Conservation (phyloP, 202 grass and related monocot species). For the Cymbopogon flexuosus region DNA sequence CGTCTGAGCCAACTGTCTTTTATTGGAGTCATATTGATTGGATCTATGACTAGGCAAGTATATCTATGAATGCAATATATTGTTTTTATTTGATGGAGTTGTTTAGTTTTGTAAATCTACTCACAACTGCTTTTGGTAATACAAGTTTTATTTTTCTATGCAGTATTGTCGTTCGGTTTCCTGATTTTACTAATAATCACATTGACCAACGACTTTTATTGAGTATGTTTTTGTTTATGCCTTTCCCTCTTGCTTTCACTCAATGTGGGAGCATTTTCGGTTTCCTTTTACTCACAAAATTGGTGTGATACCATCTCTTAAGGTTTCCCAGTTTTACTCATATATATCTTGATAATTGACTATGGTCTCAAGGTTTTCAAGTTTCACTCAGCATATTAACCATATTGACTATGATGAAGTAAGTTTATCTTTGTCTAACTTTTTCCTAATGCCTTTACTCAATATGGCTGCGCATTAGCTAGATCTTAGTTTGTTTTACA, state of each 20-base stretch:
- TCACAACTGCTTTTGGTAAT: background rate
- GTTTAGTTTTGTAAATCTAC: background rate
- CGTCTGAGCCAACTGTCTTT: background rate
- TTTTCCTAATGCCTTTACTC: too few relatives aligned
- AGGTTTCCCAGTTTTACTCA: background rate
- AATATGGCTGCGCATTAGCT: background rate
- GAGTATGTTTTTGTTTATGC: background rate
- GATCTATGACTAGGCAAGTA: fast-evolving
- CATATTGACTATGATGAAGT: background rate
- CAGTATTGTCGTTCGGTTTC: background rate
- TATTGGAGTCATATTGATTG: background rate
- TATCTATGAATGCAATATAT: background rate
- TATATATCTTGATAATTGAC: background rate
- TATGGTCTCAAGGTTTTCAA: background rate
- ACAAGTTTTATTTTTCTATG: background rate
- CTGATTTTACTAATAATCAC: background rate
- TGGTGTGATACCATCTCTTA: background rate
- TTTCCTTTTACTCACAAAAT: background rate
- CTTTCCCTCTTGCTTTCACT: background rate
- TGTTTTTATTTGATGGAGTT: background rate
- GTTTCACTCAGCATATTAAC: background rate
- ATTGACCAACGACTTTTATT: background rate
- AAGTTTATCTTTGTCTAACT: background rate
- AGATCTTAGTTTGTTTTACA: background rate
- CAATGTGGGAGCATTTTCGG: background rate